phyloP scores from a whole-genome alignment of 2,329 filamentous ascomycete species.

The Trichoderma sp. region DNA sequence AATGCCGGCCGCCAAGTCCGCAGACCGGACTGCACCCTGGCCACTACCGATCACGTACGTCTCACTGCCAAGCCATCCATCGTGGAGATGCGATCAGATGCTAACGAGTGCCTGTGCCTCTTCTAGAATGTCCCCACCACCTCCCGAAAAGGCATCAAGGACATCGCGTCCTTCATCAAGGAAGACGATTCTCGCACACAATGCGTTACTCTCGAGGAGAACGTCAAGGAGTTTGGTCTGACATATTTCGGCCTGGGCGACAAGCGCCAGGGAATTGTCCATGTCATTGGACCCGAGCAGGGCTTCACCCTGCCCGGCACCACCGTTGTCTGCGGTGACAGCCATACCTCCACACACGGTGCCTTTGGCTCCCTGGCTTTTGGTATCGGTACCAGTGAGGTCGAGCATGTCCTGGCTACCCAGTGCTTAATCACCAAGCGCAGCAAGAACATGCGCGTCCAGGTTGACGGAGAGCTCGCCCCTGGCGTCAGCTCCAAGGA shows the following conservation, averaged over 20 bases:
- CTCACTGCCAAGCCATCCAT: background rate
- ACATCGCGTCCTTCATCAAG: slow-evolving; percentile 90
- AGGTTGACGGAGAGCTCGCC: slow-evolving; percentile 87
- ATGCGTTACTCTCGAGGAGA: slow-evolving; percentile 94
- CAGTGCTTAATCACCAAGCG: slow-evolving; percentile 93
- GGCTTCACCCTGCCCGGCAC: slow-evolving; percentile 97
- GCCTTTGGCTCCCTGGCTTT: slow-evolving; percentile 94
- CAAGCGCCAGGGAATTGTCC: slow-evolving; percentile 96
- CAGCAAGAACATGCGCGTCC: slow-evolving; percentile 98
- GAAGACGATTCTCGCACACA: slow-evolving; percentile 92
- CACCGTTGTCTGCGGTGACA: slow-evolving; percentile 96
- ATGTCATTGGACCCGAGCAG: slow-evolving; percentile 97
- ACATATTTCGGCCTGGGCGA: slow-evolving; percentile 97
- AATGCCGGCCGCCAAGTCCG: slow-evolving; percentile 87
- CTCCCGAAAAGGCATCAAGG: slow-evolving; percentile 89
- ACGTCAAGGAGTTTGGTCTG: slow-evolving; percentile 93
- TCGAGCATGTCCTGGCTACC: slow-evolving; percentile 96
- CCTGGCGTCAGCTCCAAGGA: slow-evolving; percentile 97
- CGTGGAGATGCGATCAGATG: background rate
- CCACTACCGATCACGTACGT: slow-evolving; percentile 93
- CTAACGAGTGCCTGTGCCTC: slow-evolving; percentile 30
- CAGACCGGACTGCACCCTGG: slow-evolving; percentile 93
- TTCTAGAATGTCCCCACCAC: slow-evolving; percentile 87
- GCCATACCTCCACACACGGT: slow-evolving; percentile 96
- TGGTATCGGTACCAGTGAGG: slow-evolving; percentile 96